Evolutionary conservation across 805 yeast genomes (phyloP).

Genomic region (Suhomyces faveliae): DNA sequence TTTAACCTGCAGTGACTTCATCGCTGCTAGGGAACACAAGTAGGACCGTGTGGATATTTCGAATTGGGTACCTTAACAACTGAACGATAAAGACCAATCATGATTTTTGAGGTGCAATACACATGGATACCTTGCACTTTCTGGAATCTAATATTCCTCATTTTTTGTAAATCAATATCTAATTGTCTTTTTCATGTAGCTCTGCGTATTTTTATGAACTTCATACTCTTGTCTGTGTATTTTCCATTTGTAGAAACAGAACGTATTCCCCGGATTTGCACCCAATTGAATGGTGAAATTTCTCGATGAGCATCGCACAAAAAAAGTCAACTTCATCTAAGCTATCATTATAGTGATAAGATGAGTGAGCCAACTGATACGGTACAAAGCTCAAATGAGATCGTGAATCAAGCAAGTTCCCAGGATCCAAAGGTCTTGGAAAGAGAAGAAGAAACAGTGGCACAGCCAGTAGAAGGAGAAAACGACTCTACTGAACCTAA

Average conservation of each 20-base stretch:
- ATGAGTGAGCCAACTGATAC: neutral
- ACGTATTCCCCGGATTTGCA: neutral
- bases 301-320: constrained; percentile 6
- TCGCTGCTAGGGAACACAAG: no score
- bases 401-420: neutral
- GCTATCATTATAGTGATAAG: neutral
- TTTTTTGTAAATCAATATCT: no score
- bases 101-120: no score
- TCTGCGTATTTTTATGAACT: neutral
- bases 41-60: no score
- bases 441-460: neutral
- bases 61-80: no score
- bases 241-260: no score
- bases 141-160: no score
- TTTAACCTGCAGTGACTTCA: no score
- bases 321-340: neutral
- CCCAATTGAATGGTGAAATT: neutral
- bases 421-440: neutral
- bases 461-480: neutral
- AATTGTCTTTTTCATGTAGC: no score
- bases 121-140: no score
- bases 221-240: no score
- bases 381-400: neutral
- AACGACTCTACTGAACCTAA: neutral
- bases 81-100: no score